These are phyloP conservation scores for Yarrowia bubula DNA, from an alignment of 805 yeast genomes.

Conservation along the genomic window DNA sequence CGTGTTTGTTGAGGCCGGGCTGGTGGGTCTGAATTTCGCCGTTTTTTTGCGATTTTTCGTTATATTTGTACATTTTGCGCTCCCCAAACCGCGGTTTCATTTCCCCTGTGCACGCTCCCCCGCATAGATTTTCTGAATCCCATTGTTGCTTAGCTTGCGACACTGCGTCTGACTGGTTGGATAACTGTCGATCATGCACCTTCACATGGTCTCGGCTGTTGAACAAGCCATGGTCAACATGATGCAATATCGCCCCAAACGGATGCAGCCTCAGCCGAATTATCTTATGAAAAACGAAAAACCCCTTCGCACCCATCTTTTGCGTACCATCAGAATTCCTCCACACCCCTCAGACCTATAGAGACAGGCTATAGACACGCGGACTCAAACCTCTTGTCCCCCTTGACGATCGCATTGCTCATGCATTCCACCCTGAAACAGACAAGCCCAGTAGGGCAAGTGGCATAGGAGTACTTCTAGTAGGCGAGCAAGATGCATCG, in stretches of 20 bases:
- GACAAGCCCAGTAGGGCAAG: slow-evolving; percentile 16
- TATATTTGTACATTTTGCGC: background rate
- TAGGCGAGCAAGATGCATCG: slow-evolving; percentile 6
- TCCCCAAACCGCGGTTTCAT: slow-evolving; percentile 13
- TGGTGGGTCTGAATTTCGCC: background rate
- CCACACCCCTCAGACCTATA: background rate
- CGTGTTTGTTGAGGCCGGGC: no score
- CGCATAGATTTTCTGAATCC: background rate
- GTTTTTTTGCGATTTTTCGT: background rate
- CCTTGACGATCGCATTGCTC: slow-evolving; percentile 20
- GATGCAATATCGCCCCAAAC: background rate
- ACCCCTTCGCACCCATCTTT: no score
- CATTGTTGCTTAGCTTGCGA: slow-evolving; percentile 22
- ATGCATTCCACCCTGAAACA: slow-evolving; percentile 25
- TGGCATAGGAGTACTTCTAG: background rate
- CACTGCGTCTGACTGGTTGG: slow-evolving; percentile 13
- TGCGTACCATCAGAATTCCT: background rate
- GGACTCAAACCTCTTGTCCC: background rate
- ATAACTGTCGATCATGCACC: slow-evolving; percentile 19
- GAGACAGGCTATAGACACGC: background rate
- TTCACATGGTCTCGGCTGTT: slow-evolving; percentile 1
- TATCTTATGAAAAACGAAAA: no score
- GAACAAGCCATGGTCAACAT: background rate
- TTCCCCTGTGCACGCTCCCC: slow-evolving; percentile 17
- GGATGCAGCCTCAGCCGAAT: background rate